Conservation (phyloP, 768 basidiomycete species). For the Pleurotus citrinopileatus region DNA sequence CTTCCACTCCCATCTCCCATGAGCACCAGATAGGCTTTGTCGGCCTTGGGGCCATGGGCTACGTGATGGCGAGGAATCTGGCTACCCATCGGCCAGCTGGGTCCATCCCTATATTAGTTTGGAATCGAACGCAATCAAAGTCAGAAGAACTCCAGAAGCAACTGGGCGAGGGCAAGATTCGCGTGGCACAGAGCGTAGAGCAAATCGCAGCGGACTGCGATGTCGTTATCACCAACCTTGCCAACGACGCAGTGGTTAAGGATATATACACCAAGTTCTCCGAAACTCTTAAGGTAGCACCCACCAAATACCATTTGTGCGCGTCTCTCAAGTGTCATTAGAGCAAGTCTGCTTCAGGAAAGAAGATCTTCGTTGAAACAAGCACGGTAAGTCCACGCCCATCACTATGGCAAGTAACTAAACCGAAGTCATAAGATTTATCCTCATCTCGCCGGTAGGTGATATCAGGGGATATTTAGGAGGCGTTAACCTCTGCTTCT, state of each 20-base stretch:
- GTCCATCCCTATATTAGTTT: slow-evolving; percentile 60
- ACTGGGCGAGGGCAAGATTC: slow-evolving; percentile 49
- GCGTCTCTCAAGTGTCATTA: slow-evolving; percentile 15
- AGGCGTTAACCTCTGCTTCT: slow-evolving; percentile 4
- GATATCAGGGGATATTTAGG: neutral
- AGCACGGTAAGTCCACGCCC: slow-evolving; percentile 59
- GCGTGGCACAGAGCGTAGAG: slow-evolving; percentile 52
- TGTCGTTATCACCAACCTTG: slow-evolving; percentile 72
- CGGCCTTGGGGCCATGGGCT: slow-evolving; percentile 68
- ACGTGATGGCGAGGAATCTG: slow-evolving; percentile 76
- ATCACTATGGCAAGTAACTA: neutral
- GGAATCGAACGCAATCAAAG: slow-evolving; percentile 71
- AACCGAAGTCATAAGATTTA: slow-evolving; percentile 41
- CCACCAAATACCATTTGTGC: neutral
- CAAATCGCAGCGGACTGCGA: slow-evolving; percentile 69
- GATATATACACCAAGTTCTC: slow-evolving; percentile 60
- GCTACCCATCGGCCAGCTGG: slow-evolving; percentile 44
- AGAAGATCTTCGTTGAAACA: slow-evolving; percentile 83
- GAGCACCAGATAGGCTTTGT: slow-evolving; percentile 38
- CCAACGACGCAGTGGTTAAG: slow-evolving; percentile 69
- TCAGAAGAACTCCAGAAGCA: slow-evolving; percentile 54
- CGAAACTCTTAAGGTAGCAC: slow-evolving; percentile 51
- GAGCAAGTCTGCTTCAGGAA: slow-evolving; percentile 41
- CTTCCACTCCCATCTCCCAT: slow-evolving; percentile 44
- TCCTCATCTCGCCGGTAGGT: slow-evolving; percentile 46